Percentiles rank a stretch among this genome's conserved stretches.
Evolutionary conservation across 768 basidiomycete genomes (phyloP).

Genomic region (Trametes maxima): DNA sequence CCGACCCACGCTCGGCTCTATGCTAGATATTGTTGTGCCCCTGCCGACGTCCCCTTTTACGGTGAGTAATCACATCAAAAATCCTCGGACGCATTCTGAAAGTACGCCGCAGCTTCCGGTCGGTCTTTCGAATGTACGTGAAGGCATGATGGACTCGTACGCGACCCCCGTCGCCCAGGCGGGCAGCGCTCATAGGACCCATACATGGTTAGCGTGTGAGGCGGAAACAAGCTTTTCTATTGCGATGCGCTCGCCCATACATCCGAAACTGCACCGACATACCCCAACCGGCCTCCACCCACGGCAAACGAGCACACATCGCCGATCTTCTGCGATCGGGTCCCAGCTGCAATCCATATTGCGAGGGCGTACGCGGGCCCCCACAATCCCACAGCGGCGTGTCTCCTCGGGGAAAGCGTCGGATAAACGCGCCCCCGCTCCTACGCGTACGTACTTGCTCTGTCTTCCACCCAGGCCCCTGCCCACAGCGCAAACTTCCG

Average conservation of each 20-base stretch:
- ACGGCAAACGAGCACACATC: slow-evolving; percentile 20
- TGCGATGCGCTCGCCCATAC: slow-evolving; percentile 14
- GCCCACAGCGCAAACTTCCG: slow-evolving; percentile 1
- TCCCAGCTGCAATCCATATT: slow-evolving; percentile 6
- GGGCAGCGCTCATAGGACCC: slow-evolving; percentile 8
- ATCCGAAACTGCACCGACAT: slow-evolving; percentile 25
- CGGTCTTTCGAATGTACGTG: background rate
- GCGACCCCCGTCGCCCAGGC: slow-evolving; percentile 1
- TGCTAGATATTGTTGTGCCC: slow-evolving; percentile 1
- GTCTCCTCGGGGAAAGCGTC: slow-evolving; percentile 16
- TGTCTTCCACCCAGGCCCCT: background rate
- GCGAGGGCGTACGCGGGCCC: slow-evolving; percentile 2
- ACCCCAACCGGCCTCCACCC: slow-evolving; percentile 19
- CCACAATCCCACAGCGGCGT: slow-evolving; percentile 15
- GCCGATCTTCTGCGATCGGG: slow-evolving; percentile 18
- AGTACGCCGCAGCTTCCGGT: background rate
- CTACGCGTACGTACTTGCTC: background rate
- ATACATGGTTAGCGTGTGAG: slow-evolving; percentile 21
- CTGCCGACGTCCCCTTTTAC: background rate
- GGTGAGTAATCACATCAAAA: slow-evolving; percentile 1
- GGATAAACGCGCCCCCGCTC: slow-evolving; percentile 12
- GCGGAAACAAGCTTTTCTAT: slow-evolving; percentile 25
- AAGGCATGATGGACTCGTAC: background rate
- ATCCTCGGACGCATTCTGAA: slow-evolving; percentile 2
- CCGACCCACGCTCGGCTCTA: slow-evolving; percentile 1